phyloP scores from a whole-genome alignment of 352 stramenopile genomes.

The Globisporangium barbulae region DNA sequence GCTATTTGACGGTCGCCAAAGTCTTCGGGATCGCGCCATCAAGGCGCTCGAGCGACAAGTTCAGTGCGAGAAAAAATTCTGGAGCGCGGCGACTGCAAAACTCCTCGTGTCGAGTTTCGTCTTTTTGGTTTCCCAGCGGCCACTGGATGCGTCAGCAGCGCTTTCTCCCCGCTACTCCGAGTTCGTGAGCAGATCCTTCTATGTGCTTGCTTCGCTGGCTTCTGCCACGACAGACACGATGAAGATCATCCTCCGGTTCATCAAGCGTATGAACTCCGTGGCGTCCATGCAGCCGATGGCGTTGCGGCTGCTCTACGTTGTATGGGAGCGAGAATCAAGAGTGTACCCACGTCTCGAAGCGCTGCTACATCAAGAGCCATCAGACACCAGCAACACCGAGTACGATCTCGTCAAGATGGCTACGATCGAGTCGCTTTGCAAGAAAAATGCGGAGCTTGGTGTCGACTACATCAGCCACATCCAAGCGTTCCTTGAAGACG shows the following conservation, averaged over 20 bases:
- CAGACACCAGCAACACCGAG: slow-evolving; percentile 28
- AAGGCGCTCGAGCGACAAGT: slow-evolving; percentile 41
- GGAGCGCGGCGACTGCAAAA: slow-evolving; percentile 31
- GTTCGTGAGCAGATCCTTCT: slow-evolving; percentile 46
- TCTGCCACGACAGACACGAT: slow-evolving; percentile 67
- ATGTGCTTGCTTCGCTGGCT: slow-evolving; percentile 41
- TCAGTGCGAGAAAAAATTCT: slow-evolving; percentile 20
- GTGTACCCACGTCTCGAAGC: slow-evolving; percentile 60
- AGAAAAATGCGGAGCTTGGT: slow-evolving; percentile 56
- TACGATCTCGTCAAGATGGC: slow-evolving; percentile 48
- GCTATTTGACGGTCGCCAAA: slow-evolving; percentile 30
- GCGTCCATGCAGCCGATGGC: slow-evolving; percentile 37
- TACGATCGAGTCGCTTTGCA: slow-evolving; percentile 62
- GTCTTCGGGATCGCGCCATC: slow-evolving; percentile 21
- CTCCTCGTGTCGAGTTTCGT: slow-evolving; percentile 60
- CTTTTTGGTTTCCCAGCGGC: slow-evolving; percentile 46
- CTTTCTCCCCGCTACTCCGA: slow-evolving; percentile 10
- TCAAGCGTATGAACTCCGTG: slow-evolving; percentile 51
- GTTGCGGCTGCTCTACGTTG: slow-evolving; percentile 49
- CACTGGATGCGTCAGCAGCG: not conserved
- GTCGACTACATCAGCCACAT: slow-evolving; percentile 67
- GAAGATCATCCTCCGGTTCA: slow-evolving; percentile 64
- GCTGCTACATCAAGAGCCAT: slow-evolving; percentile 37
- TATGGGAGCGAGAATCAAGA: slow-evolving; percentile 64
- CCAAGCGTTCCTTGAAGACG: slow-evolving; percentile 52